Percentiles rank a stretch among this genome's conserved stretches.
Evolutionary conservation across 129 eudicot genomes (phyloP).

Genomic region (Flaveria brownii): DNA sequence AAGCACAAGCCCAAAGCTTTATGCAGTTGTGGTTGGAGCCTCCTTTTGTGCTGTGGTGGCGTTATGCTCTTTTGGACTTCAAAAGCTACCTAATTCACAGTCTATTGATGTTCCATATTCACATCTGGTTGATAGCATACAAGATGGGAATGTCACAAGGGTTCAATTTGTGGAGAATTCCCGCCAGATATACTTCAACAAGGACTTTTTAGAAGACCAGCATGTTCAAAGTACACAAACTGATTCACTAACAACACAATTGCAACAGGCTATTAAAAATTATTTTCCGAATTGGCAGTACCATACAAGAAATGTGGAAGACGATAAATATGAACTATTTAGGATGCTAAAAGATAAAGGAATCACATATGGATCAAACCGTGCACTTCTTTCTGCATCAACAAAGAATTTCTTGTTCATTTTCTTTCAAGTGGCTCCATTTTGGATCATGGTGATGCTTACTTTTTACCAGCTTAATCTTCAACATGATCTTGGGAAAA

Average conservation of each 20-base stretch:
- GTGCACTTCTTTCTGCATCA: slow-evolving; percentile 34
- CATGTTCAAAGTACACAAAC: slow-evolving; percentile 22
- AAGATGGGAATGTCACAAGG: slow-evolving; percentile 39
- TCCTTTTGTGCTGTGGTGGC: slow-evolving; percentile 29
- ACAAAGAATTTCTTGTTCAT: slow-evolving; percentile 32
- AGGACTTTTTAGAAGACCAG: slow-evolving; percentile 22
- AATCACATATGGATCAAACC: slow-evolving; percentile 39
- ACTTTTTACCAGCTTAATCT: slow-evolving; percentile 37
- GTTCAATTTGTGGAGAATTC: slow-evolving; percentile 45
- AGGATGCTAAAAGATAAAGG: slow-evolving; percentile 33
- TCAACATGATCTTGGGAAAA: slow-evolving; percentile 43
- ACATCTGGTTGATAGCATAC: slow-evolving; percentile 31
- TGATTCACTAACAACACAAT: slow-evolving; percentile 11
- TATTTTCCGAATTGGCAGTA: slow-evolving; percentile 34
- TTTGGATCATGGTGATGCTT: slow-evolving; percentile 44
- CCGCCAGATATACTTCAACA: slow-evolving; percentile 38
- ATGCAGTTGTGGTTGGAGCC: slow-evolving; percentile 33
- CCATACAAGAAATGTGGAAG: slow-evolving; percentile 40
- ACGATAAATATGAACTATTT: slow-evolving; percentile 37
- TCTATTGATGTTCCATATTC: slow-evolving; percentile 39
- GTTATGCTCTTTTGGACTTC: slow-evolving; percentile 34
- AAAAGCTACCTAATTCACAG: slow-evolving; percentile 23
- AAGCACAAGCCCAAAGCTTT: slow-evolving; percentile 12
- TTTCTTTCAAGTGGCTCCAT: slow-evolving; percentile 43
- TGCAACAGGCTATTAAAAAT: slow-evolving; percentile 13